phyloP scores from a whole-genome alignment of 2,329 filamentous ascomycete species.

The Penicillium sp. region DNA sequence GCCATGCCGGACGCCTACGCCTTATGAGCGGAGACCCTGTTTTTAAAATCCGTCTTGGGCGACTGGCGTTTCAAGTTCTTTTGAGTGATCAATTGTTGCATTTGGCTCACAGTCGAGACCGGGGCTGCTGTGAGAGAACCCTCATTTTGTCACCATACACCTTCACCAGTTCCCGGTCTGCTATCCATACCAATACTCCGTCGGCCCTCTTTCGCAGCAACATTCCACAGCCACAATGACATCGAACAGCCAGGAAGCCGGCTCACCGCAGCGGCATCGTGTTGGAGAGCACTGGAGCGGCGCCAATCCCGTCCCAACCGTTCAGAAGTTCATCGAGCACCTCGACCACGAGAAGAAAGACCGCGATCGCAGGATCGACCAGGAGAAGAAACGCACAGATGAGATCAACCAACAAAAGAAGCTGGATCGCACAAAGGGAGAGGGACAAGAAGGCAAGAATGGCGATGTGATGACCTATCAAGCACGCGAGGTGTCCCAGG shows the following conservation, averaged over 20 bases:
- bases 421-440: constrained; percentile 4
- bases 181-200: constrained; percentile 1
- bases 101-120: not conserved
- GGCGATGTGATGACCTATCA: constrained; percentile 48
- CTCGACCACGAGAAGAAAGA: constrained; percentile 76
- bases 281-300: constrained; percentile 74
- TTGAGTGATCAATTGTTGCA: not conserved
- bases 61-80: not conserved
- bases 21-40: not conserved
- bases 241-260: constrained; percentile 2
- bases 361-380: constrained; percentile 69
- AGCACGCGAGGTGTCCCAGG: constrained; percentile 43
- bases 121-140: constrained; percentile 4
- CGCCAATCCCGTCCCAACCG: constrained; percentile 78
- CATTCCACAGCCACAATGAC: constrained; percentile 11
- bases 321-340: constrained; percentile 75
- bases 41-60: not conserved
- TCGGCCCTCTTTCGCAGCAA: too few species aligned
- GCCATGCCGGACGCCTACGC: constrained; percentile 1
- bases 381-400: constrained; percentile 38
- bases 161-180: not conserved
- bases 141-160: not conserved
- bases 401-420: constrained; percentile 1
- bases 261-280: constrained; percentile 39
- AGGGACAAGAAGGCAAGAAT: constrained; percentile 43